Evolutionary conservation across 257 asterid genomes (phyloP), one percentile per base, ranked within the genome.

Genomic region (Scutellaria minor): DNA sequence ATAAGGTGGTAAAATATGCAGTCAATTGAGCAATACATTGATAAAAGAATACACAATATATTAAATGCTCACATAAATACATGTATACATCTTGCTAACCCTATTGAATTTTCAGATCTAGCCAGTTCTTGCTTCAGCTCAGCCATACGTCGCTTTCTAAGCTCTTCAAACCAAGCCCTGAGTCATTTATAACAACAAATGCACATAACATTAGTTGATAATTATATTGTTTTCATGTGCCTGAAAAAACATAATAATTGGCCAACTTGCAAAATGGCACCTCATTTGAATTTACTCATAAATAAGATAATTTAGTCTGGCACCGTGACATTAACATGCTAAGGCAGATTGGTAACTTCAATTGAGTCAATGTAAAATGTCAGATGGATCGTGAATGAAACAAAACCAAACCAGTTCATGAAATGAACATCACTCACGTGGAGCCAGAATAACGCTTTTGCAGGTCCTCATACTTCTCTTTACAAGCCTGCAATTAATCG

Each of bases 141-240:
- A 10, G 86, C 96, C 67, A 94, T 83, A 71, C 97, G 90, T 53
- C 78, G 79, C 80, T 88, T 82, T 75, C 87, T 85, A 76, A 94
- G 86, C 80, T 89, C 99, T 61, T 94, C 97, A 72, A 85, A 91
- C 97, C 93, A 89, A 76, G 86, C 83, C 79, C 99, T 94, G 81
- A 69, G 66, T 67, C 42, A 58, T 24, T 65, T 72, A 31, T 31
- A 31, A 31, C 5, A 31, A 31, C 37, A 37, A 71, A 64, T 7
- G 47, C 5, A 56, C 71, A 46, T 40, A 27, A 47, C 52, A 67
- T 71, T 72, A 52, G 66, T 12, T 45, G 14, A 35, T 53, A 7
- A 1, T 15, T 6, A 9, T 4, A 61, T 8, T 20, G 51, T 51
- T 18, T 46, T 39, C 40, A 31, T 61, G 48, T 47, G 24, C 15